phyloP scores from a whole-genome alignment of 306 rosid genomes.

The Glycyrrhiza uralensis region DNA sequence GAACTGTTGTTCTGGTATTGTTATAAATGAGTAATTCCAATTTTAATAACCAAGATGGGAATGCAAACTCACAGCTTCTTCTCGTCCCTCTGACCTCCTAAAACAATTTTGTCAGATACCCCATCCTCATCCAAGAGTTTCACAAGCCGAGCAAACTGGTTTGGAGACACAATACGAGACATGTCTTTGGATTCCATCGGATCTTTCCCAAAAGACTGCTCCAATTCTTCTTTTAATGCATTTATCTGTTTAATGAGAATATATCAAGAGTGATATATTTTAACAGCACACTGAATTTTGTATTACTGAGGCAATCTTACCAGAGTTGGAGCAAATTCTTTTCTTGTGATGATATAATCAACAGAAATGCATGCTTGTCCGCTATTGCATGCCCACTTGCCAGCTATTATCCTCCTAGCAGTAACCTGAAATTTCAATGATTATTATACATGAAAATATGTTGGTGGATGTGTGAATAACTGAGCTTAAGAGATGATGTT shows the following conservation, averaged over 20 bases:
- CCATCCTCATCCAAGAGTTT: slow-evolving; percentile 62
- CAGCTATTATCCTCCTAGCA: slow-evolving; percentile 66
- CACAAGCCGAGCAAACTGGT: slow-evolving; percentile 57
- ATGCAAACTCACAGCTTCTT: slow-evolving; percentile 50
- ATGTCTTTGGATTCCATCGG: slow-evolving; percentile 55
- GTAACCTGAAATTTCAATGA: slow-evolving; percentile 49
- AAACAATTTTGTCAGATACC: slow-evolving; percentile 63
- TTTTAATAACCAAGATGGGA: slow-evolving; percentile 14
- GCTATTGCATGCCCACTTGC: slow-evolving; percentile 77
- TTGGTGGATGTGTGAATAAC: neutral
- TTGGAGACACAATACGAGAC: slow-evolving; percentile 63
- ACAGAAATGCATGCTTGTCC: slow-evolving; percentile 86
- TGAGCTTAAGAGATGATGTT: slow-evolving; percentile 6
- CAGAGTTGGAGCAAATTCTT: slow-evolving; percentile 67
- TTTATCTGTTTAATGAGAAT: slow-evolving; percentile 45
- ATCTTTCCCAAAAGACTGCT: slow-evolving; percentile 57
- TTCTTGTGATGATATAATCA: slow-evolving; percentile 74
- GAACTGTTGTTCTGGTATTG: neutral
- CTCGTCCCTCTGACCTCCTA: slow-evolving; percentile 76
- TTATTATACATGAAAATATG: neutral
- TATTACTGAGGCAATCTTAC: slow-evolving; percentile 35
- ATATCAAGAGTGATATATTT: neutral
- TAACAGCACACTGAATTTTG: neutral
- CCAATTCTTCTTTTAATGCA: slow-evolving; percentile 47
- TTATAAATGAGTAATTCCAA: neutral